Evolutionary conservation across 768 basidiomycete genomes (phyloP).

Genomic region (Rhodotorula sphaerocarpa): DNA sequence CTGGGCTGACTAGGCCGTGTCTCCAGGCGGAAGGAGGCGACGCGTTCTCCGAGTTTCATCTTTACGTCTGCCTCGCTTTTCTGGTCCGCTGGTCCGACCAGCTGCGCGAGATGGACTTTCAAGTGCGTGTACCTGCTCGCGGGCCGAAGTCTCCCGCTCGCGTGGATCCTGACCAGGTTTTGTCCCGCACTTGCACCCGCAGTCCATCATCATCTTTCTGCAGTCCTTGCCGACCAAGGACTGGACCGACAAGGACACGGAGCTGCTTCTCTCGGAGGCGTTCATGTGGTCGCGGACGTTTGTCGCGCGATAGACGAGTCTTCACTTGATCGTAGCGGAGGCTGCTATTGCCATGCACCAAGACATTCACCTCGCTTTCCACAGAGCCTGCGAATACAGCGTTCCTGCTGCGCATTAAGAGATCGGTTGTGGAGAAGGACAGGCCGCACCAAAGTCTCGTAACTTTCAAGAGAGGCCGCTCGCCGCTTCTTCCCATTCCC

Average conservation of each 20-base stretch:
- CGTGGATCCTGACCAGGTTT: background rate
- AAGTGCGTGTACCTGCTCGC: conserved; percentile 52
- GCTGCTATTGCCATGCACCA: too few species aligned
- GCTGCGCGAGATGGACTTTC: conserved; percentile 93
- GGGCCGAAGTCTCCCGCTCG: too few species aligned
- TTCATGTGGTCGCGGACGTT: conserved; percentile 55
- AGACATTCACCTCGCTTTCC: too few species aligned
- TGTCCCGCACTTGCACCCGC: background rate
- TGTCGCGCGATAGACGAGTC: conserved; percentile 17
- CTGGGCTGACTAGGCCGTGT: background rate
- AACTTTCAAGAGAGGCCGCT: too few species aligned
- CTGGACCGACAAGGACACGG: conserved; percentile 93
- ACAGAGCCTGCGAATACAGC: too few species aligned
- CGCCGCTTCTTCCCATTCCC: conserved; percentile 20
- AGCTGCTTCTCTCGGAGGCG: conserved; percentile 88
- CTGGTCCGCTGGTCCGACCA: conserved; percentile 91
- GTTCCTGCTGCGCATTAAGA: too few species aligned
- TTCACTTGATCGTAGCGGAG: background rate
- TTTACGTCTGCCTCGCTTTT: conserved; percentile 97
- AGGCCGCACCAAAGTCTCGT: too few species aligned
- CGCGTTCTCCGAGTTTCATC: conserved; percentile 96
- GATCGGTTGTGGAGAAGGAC: too few species aligned
- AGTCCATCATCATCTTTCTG: conserved; percentile 99
- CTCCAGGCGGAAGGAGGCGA: conserved; percentile 87
- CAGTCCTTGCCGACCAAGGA: conserved; percentile 68